Percentiles rank a stretch among this genome's conserved stretches.
Evolutionary conservation across 352 stramenopile genomes (phyloP).

Genomic region (Phytophthora tentaculata): DNA sequence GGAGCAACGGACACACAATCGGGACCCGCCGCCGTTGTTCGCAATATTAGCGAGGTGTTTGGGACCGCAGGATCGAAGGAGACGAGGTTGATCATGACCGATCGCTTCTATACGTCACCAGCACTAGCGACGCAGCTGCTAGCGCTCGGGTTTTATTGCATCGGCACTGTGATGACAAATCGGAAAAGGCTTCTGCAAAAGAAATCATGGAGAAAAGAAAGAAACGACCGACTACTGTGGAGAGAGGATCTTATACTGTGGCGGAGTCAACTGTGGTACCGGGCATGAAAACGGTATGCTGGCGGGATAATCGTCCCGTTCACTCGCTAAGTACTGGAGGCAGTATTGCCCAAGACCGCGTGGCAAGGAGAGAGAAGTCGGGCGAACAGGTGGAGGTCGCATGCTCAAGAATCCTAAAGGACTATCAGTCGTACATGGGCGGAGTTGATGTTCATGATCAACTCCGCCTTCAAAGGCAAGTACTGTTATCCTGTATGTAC

Average conservation of each 20-base stretch:
- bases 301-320: neutral
- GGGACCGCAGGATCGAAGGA: neutral
- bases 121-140: neutral
- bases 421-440: constrained; percentile 2
- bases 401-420: neutral
- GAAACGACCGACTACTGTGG: neutral
- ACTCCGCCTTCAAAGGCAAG: constrained; percentile 7
- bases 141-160: neutral
- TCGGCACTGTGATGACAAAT: neutral
- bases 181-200: neutral
- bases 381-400: constrained; percentile 1
- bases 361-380: neutral
- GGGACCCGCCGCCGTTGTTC: neutral
- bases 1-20: neutral
- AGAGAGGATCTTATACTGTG: neutral
- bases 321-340: neutral
- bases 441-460: neutral
- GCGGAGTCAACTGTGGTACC: neutral
- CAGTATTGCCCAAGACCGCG: neutral
- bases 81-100: neutral
- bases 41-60: constrained; percentile 2
- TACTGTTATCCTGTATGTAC: constrained; percentile 7
- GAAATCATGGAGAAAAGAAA: constrained; percentile 1
- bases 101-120: constrained; percentile 1
- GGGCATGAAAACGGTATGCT: neutral